Evolutionary conservation across 2,329 filamentous ascomycete species (phyloP).

Genomic region (Fusarium floridanum): DNA sequence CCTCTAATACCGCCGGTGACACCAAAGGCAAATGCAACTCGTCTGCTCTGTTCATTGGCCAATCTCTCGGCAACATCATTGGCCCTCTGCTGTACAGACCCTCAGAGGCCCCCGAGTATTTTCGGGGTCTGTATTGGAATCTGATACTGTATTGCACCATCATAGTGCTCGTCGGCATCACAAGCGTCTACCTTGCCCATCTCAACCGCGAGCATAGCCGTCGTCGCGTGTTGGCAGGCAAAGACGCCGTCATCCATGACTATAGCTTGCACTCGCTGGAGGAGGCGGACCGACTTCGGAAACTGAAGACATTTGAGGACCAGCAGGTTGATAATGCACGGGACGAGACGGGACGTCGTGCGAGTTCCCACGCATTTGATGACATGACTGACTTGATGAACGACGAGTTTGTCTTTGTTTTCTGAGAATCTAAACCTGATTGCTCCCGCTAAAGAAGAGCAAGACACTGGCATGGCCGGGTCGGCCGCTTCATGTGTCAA

Average conservation of each 20-base stretch:
- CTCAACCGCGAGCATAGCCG: slow-evolving; percentile 63
- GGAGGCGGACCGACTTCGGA: slow-evolving; percentile 22
- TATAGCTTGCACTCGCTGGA: slow-evolving; percentile 24
- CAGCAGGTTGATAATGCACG: neutral
- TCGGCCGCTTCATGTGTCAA: neutral
- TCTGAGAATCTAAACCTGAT: neutral
- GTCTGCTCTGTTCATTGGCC: slow-evolving; percentile 66
- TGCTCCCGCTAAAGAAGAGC: neutral
- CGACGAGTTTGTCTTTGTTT: slow-evolving; percentile 69
- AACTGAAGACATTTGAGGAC: neutral
- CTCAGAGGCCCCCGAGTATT: slow-evolving; percentile 25
- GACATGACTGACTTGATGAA: slow-evolving; percentile 69
- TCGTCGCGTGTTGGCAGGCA: slow-evolving; percentile 40
- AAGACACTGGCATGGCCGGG: neutral
- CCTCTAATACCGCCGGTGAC: slow-evolving; percentile 70
- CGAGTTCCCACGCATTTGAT: slow-evolving; percentile 19
- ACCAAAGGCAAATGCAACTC: slow-evolving; percentile 74
- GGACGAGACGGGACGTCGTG: slow-evolving; percentile 4
- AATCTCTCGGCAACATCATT: slow-evolving; percentile 71
- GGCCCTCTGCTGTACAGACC: slow-evolving; percentile 68
- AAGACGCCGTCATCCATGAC: slow-evolving; percentile 39
- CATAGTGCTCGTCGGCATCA: slow-evolving; percentile 56
- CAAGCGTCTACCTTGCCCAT: slow-evolving; percentile 53
- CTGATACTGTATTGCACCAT: slow-evolving; percentile 54
- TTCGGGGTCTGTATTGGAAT: slow-evolving; percentile 67